Base-by-base conservation (phyloP, 83 land plant genomes). In the Picea abies region DNA sequence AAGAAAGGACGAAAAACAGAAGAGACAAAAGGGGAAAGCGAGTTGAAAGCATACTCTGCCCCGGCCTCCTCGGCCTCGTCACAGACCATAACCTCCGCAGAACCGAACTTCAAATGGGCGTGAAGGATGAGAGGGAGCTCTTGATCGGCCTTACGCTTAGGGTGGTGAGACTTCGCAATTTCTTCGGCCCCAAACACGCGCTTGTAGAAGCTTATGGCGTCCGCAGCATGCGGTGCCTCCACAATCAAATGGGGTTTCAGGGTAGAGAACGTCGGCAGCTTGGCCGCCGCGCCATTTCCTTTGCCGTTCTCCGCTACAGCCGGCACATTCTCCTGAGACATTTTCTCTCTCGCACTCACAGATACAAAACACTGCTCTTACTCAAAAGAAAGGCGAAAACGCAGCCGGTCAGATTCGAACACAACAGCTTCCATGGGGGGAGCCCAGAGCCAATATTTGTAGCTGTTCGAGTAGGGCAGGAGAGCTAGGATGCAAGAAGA, bases 111-210 rank as follows among this genome's bases (percentile, higher is more conserved):
- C 79, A 96, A 87, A 79, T 94, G 92, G 52, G 93, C 92, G 17
- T 86, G 90, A 76, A 92, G 86, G 75, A 94, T 70, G 84, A 85
- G 90, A 56, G 97, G 97, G 63, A 73, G 82, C 73, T 94, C 96
- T 85, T 92, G 93, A 7, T 94, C 96, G 11, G 97, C 95, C 89
- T 96, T 94, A 61, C 91, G 83, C 91, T 96, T 96, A 61, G 89
- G 85, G 69, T 91, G 85, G 26, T 35, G 8, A n/a, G 81, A 58
- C 60, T 91, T 89, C 39, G 65, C 76, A 52, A 90, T 79, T 85
- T 94, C 93, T 86, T 88, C 94, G 6, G 98, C 97, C 4, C 95
- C 97, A 69, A 96, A 96, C 60, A 94, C 98, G 44, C 86, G 63
- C 91, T 94, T 92, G 90, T 90, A 94, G 86, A 96, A 96, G 88